A percentile compares a stretch with the other conserved stretches of the same genome.
Conservation (phyloP, 768 basidiomycete species). For the Flagelloscypha sp. region DNA sequence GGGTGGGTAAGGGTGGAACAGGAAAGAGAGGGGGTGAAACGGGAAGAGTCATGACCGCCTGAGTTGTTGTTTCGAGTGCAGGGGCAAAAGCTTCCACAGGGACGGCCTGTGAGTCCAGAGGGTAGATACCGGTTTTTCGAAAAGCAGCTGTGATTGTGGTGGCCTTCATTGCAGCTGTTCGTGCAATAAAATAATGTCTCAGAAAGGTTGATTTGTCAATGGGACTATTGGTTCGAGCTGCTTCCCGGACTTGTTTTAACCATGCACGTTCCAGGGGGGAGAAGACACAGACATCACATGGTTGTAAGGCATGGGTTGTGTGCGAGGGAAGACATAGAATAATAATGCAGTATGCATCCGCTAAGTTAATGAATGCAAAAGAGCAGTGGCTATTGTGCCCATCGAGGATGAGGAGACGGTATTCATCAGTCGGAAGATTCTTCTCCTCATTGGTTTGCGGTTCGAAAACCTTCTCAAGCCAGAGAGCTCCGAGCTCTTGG, state of each 20-base stretch:
- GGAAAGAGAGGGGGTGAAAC: conserved; percentile 1
- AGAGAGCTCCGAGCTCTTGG: conserved; percentile 23
- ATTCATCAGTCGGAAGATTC: conserved; percentile 13
- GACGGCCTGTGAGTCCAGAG: conserved; percentile 17
- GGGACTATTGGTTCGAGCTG: conserved; percentile 7
- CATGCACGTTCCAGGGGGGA: conserved; percentile 24
- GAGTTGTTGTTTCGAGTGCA: conserved; percentile 14
- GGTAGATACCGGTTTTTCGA: conserved; percentile 22
- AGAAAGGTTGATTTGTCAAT: conserved; percentile 24
- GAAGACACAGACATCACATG: conserved; percentile 29
- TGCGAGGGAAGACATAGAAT: conserved; percentile 29
- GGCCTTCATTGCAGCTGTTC: conserved; percentile 15
- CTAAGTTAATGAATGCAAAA: conserved; percentile 21
- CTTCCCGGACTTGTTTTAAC: conserved; percentile 18
- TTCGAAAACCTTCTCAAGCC: conserved; percentile 28
- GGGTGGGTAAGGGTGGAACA: too few relatives aligned
- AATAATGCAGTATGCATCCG: conserved; percentile 19
- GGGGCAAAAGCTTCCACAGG: conserved; percentile 14
- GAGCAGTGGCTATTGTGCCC: conserved; percentile 30
- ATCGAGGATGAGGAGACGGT: conserved; percentile 27
- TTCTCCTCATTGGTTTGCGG: conserved; percentile 15
- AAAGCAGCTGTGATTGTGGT: conserved; percentile 23
- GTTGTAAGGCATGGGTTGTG: conserved; percentile 28
- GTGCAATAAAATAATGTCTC: conserved; percentile 16
- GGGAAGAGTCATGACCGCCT: conserved; percentile 4